These are phyloP conservation scores for Scheffersomyces titani DNA, from an alignment of 1,139 yeast genomes.

Conservation along the genomic window DNA sequence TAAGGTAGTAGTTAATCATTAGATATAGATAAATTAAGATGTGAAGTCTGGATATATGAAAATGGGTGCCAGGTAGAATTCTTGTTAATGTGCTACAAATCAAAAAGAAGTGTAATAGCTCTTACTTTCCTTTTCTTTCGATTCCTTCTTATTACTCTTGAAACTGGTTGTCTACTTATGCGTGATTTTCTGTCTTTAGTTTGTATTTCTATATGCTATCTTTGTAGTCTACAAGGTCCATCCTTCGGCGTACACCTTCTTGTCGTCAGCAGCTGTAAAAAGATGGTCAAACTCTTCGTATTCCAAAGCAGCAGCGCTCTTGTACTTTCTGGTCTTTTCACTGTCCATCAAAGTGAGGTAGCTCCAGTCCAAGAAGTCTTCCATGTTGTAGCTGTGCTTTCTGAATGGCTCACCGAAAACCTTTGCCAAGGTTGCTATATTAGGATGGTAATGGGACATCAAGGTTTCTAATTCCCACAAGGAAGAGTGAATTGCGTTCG, in stretches of 20 bases:
- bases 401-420: slow-evolving; percentile 88
- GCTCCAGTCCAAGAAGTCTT: slow-evolving; percentile 92
- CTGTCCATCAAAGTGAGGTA: slow-evolving; percentile 73
- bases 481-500: slow-evolving; percentile 82
- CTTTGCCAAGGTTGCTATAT: slow-evolving; percentile 87
- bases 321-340: slow-evolving; percentile 70
- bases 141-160: neutral
- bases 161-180: neutral
- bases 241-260: slow-evolving; percentile 13
- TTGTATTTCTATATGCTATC: neutral
- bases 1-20: neutral
- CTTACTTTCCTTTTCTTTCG: too few species aligned
- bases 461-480: slow-evolving; percentile 88
- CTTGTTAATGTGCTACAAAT: too few species aligned
- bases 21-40: neutral
- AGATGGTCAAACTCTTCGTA: slow-evolving; percentile 58
- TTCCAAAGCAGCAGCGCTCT: slow-evolving; percentile 76
- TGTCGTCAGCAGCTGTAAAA: slow-evolving; percentile 23
- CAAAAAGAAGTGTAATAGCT: too few species aligned
- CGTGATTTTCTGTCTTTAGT: neutral
- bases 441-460: slow-evolving; percentile 92
- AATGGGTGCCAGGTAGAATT: too few species aligned
- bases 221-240: slow-evolving; percentile 12
- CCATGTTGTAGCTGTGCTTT: slow-evolving; percentile 84
- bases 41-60: neutral